These are phyloP conservation scores for Austroboletus novae-zelandiae DNA, from an alignment of 1,284 basidiomycete species.

Conservation along the genomic window DNA sequence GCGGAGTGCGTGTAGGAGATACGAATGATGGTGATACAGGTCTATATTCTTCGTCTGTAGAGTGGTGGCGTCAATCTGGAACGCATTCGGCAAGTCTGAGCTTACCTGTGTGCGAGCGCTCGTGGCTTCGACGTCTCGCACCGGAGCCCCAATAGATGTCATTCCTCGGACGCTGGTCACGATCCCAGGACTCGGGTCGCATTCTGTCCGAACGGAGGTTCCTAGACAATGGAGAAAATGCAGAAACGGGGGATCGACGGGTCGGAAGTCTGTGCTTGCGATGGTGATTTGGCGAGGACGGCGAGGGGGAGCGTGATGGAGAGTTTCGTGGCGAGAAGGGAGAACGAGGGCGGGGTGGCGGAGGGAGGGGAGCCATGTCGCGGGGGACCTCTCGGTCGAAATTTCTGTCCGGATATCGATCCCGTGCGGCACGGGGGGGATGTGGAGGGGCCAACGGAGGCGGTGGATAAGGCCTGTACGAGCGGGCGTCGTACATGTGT, in stretches of 20 bases:
- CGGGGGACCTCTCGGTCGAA: conserved; percentile 28
- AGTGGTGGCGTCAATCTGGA: conserved; percentile 1
- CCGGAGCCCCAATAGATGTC: conserved; percentile 12
- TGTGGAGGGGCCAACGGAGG: conserved; percentile 6
- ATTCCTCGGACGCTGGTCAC: conserved; percentile 19
- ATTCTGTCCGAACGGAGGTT: conserved; percentile 32
- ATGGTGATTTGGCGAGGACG: conserved; percentile 33
- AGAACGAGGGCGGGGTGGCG: conserved; percentile 26
- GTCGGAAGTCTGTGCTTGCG: conserved; percentile 45
- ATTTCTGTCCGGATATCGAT: conserved; percentile 22
- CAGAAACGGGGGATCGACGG: conserved; percentile 35
- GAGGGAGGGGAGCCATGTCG: conserved; percentile 32
- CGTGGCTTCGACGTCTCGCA: conserved; percentile 10
- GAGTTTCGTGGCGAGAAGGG: conserved; percentile 20
- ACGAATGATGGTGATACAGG: conserved; percentile 23
- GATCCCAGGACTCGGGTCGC: conserved; percentile 31
- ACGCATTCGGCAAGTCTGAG: background rate
- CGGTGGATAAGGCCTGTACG: conserved; percentile 18
- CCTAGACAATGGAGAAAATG: conserved; percentile 37
- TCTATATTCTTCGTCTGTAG: conserved; percentile 16
- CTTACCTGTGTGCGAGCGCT: conserved; percentile 13
- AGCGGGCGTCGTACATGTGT: conserved; percentile 21
- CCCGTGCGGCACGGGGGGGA: conserved; percentile 18
- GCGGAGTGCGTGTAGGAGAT: conserved; percentile 23
- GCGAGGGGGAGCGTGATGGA: conserved; percentile 27